Conservation (phyloP, 1,139 yeast species). For the Lodderomyces elongisporus region DNA sequence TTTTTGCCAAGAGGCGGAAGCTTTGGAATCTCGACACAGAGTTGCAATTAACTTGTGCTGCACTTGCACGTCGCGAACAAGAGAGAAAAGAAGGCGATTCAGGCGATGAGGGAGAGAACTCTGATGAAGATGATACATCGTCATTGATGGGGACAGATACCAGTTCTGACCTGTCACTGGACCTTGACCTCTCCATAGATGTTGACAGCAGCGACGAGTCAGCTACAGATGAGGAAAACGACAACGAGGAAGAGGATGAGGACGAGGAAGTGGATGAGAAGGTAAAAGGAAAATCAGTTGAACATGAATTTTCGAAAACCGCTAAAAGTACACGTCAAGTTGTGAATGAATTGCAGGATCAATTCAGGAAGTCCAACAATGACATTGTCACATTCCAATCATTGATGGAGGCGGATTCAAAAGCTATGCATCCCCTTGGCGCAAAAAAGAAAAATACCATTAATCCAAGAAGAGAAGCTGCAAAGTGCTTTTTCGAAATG, state of each 20-base stretch:
- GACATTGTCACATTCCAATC: slow-evolving; percentile 30
- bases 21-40: slow-evolving; percentile 35
- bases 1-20: slow-evolving; percentile 20
- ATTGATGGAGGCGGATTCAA: slow-evolving; percentile 37
- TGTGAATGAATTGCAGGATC: slow-evolving; percentile 45
- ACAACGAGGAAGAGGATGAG: slow-evolving; percentile 9
- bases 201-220: slow-evolving; percentile 33
- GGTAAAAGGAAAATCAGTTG: too few relatives aligned
- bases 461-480: slow-evolving; percentile 55
- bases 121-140: slow-evolving; percentile 12
- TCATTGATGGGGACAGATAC: background rate
- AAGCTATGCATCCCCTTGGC: slow-evolving; percentile 27
- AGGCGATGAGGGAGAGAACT: slow-evolving; percentile 17
- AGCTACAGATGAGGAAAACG: slow-evolving; percentile 2
- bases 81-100: slow-evolving; percentile 20
- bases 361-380: slow-evolving; percentile 17
- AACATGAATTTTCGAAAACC: slow-evolving; percentile 6
- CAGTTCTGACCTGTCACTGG: slow-evolving; percentile 23
- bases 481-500: slow-evolving; percentile 76
- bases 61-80: slow-evolving; percentile 16
- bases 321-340: slow-evolving; percentile 49
- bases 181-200: slow-evolving; percentile 36
- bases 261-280: slow-evolving; percentile 15
- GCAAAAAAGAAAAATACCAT: slow-evolving; percentile 17
- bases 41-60: slow-evolving; percentile 27